Base-by-base conservation (phyloP, 306 rosid species). In the Cucumis cinereus region DNA sequence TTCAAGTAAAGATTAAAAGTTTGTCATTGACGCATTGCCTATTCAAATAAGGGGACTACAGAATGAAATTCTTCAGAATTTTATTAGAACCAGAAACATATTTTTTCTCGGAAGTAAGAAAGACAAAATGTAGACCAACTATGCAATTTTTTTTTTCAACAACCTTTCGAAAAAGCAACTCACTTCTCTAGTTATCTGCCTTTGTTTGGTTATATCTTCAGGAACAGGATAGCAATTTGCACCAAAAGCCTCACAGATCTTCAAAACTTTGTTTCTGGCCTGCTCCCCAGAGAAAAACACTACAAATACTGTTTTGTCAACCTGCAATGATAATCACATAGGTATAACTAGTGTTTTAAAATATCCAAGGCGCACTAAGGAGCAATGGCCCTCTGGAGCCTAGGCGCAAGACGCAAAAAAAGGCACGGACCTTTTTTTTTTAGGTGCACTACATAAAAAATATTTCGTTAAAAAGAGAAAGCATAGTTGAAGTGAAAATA, bases 191-290 rank as follows among this genome's bases (percentile, higher is more conserved):
- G 86, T 88, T 88, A 95, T 88, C 84, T 95, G 96, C 77, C 92
- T 89, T 84, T 92, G 98, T 75, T 92, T 95, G 47, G 81, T 92
- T 79, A 87, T 77, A 85, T 95, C 99, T 85, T 95, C 98, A 38
- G 99, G 99, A 81, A 95, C 92, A 80, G 99, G 97, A 75, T 95
- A 95, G 82, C 98, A 95, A 81, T 88, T 89, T 49, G 99, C 99
- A 28, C 97, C 98, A 85, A 95, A 95, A 58, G 99, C 97, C 80
- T 95, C 99, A 58, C 99, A 90, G 79, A 95, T 95, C 88, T 92
- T 95, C 85, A 90, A 81, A 87, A 92, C 91, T 84, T 95, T 95
- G 62, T 93, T 82, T 85, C 92, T 90, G 74, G 96, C 99, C 79
- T 92, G 99, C 79, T 90, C 90, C 82, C 99, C 99, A 10, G 99